Evolutionary conservation across 352 stramenopile species (phyloP), one percentile per base, ranked within the genome.

Genomic region (Blastocystis sp.): DNA sequence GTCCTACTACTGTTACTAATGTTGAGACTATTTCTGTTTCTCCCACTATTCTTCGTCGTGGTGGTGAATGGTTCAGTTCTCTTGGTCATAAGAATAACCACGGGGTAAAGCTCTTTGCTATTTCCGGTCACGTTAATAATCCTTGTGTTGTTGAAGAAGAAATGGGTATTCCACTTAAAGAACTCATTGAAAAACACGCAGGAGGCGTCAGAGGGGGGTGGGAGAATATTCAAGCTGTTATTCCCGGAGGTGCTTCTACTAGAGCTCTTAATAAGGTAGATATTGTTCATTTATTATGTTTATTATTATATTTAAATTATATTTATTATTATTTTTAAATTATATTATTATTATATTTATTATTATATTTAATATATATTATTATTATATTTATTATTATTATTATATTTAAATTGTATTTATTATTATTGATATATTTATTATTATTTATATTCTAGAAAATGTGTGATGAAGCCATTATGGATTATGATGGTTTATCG

Each of bases 111-210:
- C 78, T 98, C 0, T 98, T 97, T 70, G 93, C 80, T 59, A 95
- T 98, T 70, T 95, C 84, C n/a, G 90, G 91, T 30, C 89, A 98
- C 73, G 90, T 98, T 19, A 96, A 96, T 76, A 96, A 95, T 73
- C 90, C 88, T 40, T 93, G 85, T 58, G 91, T 90, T 47, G 88
- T 96, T 10, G 88, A 96, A 69, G 88, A 95, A 68, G 82, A 91
- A 72, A 96, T 96, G 88, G 90, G 79, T 37, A 96, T 95, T 64
- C 81, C 88, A 36, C 75, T 98, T 34, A 78, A 81, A 30, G 91
- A 98, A 33, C 72, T 98, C 23, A 94, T 98, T 68, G 91, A 98
- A 58, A 91, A 89, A 65, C 90, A 97, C 72, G 95, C 88, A 59
- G 88, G 89, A 49, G 91, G 91, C 36, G 92, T 98, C 64, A 78